Conservation (phyloP, 2,329 filamentous ascomycete genomes). For the Chaetoscypha palmicola region DNA sequence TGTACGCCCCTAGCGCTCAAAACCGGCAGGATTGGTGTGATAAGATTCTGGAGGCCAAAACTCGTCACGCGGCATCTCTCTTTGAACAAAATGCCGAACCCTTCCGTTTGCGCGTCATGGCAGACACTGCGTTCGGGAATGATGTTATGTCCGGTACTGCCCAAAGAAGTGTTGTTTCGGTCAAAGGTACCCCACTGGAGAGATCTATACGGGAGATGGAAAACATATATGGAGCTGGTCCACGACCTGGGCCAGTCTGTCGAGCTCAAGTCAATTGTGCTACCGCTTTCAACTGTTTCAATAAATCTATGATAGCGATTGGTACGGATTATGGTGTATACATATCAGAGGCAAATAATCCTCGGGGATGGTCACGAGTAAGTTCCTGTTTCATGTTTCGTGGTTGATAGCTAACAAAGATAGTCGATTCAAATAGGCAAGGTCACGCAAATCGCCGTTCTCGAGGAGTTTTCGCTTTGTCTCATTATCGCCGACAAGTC, state of each 20-base stretch:
- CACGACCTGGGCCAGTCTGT: constrained; percentile 71
- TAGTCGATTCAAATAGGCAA: constrained; percentile 66
- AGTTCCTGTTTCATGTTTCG: constrained; percentile 30
- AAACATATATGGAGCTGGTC: constrained; percentile 61
- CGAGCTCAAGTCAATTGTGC: constrained; percentile 87
- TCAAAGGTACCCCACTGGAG: constrained; percentile 86
- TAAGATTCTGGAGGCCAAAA: constrained; percentile 93
- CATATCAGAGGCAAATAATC: constrained; percentile 80
- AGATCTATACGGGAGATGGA: constrained; percentile 87
- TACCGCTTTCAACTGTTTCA: constrained; percentile 77
- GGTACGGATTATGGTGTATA: constrained; percentile 94
- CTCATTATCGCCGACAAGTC: constrained; percentile 86
- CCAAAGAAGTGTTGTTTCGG: constrained; percentile 61
- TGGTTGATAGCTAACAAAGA: constrained; percentile 14
- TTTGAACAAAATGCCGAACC: constrained; percentile 93
- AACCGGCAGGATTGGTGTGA: constrained; percentile 83
- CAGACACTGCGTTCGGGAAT: constrained; percentile 84
- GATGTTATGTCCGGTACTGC: constrained; percentile 54
- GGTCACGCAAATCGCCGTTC: constrained; percentile 87
- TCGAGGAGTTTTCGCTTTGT: constrained; percentile 93
- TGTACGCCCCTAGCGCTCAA: constrained; percentile 73
- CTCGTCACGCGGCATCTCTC: constrained; percentile 79
- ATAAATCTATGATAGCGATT: constrained; percentile 82
- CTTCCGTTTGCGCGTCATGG: constrained; percentile 84
- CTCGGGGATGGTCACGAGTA: constrained; percentile 85